Base-by-base conservation (phyloP, 768 basidiomycete genomes). In the Rhizopogon roseolus region DNA sequence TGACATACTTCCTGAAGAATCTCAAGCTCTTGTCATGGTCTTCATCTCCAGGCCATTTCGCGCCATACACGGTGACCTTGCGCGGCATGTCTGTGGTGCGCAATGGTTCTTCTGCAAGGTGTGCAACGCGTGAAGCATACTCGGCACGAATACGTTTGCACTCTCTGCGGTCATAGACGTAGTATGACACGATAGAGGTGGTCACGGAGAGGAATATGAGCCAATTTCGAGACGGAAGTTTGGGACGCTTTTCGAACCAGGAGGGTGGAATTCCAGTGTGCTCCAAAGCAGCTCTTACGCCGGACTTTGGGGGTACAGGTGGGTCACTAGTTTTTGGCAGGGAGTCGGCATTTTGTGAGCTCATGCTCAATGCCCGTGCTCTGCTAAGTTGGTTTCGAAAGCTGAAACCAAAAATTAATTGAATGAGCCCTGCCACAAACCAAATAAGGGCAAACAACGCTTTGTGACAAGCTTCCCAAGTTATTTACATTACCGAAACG, bases 1-100 rank as follows among this genome's bases (percentile, higher is more conserved):
- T 96, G 75, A 98, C 84, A 72, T 97, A 98, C 77, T 90, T 93
- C 69, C 90, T 88, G 76, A 98, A 98, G 76, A 93, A 92, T 72
- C 78, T 85, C 67, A 91, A 74, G 53, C 85, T 80, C 54, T 89
- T 81, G 66, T 94, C 85, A 57, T 86, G 84, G 66, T 98, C 94
- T 62, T 95, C 92, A 68, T 99, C 97, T 27, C 90, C 94, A 0
- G 95, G 95, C 85, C 94, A 97, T 69, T 90, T 91, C 27, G 83
- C 81, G 34, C 88, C 92, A 62, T 90, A 92, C 17, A 98, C 93
- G 7, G 78, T 86, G 54, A 97, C 85, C 64, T 85, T 90, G 34
- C 94, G 81, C 5, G 89, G 83, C 49, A 78, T 71, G 17, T 84
- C 91, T 60, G 85, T 67, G 8, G 81, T 78, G 53, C 77, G 79